Evolutionary conservation across 805 yeast species (phyloP).

Genomic region (Saccharomycopsis selenospora): DNA sequence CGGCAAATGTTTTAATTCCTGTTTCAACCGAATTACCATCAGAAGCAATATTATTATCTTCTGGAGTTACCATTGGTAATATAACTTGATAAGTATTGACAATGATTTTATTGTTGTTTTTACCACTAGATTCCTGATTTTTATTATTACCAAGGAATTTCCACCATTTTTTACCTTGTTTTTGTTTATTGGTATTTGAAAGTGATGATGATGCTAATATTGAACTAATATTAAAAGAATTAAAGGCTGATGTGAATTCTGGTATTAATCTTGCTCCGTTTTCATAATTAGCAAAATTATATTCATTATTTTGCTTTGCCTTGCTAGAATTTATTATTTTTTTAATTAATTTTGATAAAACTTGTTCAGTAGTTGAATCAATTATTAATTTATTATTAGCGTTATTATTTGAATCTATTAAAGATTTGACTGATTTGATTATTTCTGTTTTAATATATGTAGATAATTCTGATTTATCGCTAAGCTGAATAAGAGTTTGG

Average conservation of each 20-base stretch:
- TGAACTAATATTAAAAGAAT: slow-evolving; percentile 16
- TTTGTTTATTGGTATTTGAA: slow-evolving; percentile 1
- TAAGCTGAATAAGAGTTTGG: background rate
- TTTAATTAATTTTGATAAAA: slow-evolving; percentile 10
- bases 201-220: no score
- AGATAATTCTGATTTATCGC: background rate
- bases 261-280: slow-evolving; percentile 20
- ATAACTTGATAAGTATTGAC: slow-evolving; percentile 20
- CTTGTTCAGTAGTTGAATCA: slow-evolving; percentile 17
- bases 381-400: slow-evolving; percentile 8
- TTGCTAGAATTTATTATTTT: slow-evolving; percentile 1
- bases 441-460: slow-evolving; percentile 9
- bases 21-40: slow-evolving; percentile 2
- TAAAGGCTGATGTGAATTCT: slow-evolving; percentile 12
- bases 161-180: background rate
- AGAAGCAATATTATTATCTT: slow-evolving; percentile 9
- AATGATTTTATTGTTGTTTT: slow-evolving; percentile 11
- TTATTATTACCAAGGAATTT: background rate
- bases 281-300: slow-evolving; percentile 18
- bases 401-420: background rate
- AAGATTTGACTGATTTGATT: slow-evolving; percentile 2
- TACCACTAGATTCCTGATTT: background rate
- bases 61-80: slow-evolving; percentile 12
- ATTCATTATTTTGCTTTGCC: slow-evolving; percentile 2
- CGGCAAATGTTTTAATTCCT: slow-evolving; percentile 25